Evolutionary conservation across 2,329 filamentous ascomycete genomes (phyloP).

Genomic region (Colletotrichum acutatum): DNA sequence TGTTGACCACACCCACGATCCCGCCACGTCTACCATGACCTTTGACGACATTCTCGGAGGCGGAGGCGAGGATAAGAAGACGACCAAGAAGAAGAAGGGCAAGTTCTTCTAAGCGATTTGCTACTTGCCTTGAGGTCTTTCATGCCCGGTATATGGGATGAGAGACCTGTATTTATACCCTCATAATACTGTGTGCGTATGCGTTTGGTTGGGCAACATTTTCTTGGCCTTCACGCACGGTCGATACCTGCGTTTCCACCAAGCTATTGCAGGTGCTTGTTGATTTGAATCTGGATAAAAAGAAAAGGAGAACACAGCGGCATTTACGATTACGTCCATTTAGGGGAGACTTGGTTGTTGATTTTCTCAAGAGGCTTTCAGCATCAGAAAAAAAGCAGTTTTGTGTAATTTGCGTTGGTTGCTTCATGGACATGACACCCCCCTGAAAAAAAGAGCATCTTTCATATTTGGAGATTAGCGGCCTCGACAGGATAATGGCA

Average conservation of each 20-base stretch:
- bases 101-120: slow-evolving; percentile 49
- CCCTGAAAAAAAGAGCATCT: background rate
- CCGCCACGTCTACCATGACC: slow-evolving; percentile 49
- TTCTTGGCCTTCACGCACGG: background rate
- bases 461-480: background rate
- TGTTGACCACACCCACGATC: slow-evolving; percentile 36
- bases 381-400: background rate
- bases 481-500: background rate
- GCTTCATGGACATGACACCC: background rate
- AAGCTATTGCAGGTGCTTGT: background rate
- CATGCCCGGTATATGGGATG: background rate
- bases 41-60: slow-evolving; percentile 61
- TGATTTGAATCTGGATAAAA: slow-evolving; percentile 6
- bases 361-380: background rate
- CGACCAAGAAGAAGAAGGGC: slow-evolving; percentile 52
- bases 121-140: background rate
- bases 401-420: background rate
- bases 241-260: background rate
- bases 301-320: background rate
- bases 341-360: background rate
- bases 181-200: slow-evolving; percentile 12
- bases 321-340: background rate
- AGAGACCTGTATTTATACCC: slow-evolving; percentile 29
- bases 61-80: slow-evolving; percentile 44
- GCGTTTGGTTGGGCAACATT: slow-evolving; percentile 1